Conservation (phyloP, 257 asterid genomes). For the Nicotiana tomentosiformis region DNA sequence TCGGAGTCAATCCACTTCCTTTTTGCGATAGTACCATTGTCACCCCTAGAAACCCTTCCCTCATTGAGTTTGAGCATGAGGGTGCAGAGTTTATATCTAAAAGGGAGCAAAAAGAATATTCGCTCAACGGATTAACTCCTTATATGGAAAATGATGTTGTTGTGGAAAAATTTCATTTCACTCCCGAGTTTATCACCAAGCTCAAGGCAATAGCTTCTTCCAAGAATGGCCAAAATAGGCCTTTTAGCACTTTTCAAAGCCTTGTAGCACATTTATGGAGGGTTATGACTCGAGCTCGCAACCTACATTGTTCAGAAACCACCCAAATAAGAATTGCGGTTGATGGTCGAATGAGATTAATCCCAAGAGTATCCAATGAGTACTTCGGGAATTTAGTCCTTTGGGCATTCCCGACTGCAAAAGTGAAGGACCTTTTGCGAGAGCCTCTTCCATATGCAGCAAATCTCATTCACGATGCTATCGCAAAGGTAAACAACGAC, state of each 20-base stretch:
- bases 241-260: slow-evolving; percentile 67
- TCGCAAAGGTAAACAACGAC: slow-evolving; percentile 38
- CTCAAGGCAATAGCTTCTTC: slow-evolving; percentile 60
- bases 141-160: slow-evolving; percentile 33
- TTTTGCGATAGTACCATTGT: slow-evolving; percentile 42
- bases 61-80: slow-evolving; percentile 41
- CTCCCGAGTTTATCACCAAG: slow-evolving; percentile 40
- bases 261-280: slow-evolving; percentile 76
- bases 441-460: slow-evolving; percentile 48
- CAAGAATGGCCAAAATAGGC: slow-evolving; percentile 25
- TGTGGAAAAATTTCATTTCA: slow-evolving; percentile 47
- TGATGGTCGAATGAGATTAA: slow-evolving; percentile 59
- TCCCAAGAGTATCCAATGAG: slow-evolving; percentile 47
- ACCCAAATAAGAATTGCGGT: slow-evolving; percentile 57
- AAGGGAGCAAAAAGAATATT: slow-evolving; percentile 9
- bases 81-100: slow-evolving; percentile 44
- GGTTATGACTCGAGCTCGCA: slow-evolving; percentile 56
- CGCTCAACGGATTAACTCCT: slow-evolving; percentile 2
- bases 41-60: slow-evolving; percentile 45
- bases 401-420: slow-evolving; percentile 1
- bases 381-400: not conserved
- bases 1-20: slow-evolving; percentile 40
- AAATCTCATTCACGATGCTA: slow-evolving; percentile 53
- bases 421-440: slow-evolving; percentile 31
- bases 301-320: slow-evolving; percentile 37